phyloP scores from a whole-genome alignment of 495 filamentous ascomycete genomes.

The Xylaria venustula region DNA sequence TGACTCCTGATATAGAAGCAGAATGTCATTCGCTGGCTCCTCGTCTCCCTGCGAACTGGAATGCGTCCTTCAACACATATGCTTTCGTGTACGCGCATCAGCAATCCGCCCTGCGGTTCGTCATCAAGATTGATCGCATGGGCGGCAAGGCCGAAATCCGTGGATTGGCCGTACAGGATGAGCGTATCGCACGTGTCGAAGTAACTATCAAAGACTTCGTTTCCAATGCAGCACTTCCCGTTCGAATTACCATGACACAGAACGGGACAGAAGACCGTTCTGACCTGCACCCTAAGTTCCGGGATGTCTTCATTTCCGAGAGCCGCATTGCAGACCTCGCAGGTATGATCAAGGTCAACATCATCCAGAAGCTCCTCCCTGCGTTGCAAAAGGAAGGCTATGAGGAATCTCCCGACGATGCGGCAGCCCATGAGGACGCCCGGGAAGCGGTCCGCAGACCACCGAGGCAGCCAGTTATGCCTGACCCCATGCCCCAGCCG shows the following conservation, averaged over 20 bases:
- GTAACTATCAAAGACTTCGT: conserved; percentile 74
- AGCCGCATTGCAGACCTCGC: conserved; percentile 68
- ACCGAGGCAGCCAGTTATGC: conserved; percentile 26
- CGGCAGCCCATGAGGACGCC: conserved; percentile 29
- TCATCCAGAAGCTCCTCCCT: conserved; percentile 79
- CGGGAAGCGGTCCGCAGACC: conserved; percentile 47
- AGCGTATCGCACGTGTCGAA: conserved; percentile 77
- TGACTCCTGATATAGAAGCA: conserved; percentile 30
- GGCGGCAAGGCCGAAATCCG: conserved; percentile 81
- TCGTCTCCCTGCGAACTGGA: conserved; percentile 78
- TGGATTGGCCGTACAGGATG: conserved; percentile 74
- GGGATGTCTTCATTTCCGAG: conserved; percentile 70
- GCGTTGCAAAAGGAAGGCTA: conserved; percentile 74
- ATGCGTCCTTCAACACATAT: conserved; percentile 61
- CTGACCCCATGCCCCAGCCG: conserved; percentile 33
- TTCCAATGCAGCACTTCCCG: conserved; percentile 46
- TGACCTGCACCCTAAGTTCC: conserved; percentile 46
- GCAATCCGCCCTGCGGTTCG: conserved; percentile 84
- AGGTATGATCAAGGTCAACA: conserved; percentile 64
- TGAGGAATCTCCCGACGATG: conserved; percentile 52
- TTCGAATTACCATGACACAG: conserved; percentile 42
- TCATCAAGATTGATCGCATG: conserved; percentile 78
- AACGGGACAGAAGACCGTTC: conserved; percentile 42
- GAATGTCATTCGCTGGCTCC: conserved; percentile 44
- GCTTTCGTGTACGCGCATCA: conserved; percentile 85